Conservation (phyloP, 306 rosid genomes). For the Malus domestica region DNA sequence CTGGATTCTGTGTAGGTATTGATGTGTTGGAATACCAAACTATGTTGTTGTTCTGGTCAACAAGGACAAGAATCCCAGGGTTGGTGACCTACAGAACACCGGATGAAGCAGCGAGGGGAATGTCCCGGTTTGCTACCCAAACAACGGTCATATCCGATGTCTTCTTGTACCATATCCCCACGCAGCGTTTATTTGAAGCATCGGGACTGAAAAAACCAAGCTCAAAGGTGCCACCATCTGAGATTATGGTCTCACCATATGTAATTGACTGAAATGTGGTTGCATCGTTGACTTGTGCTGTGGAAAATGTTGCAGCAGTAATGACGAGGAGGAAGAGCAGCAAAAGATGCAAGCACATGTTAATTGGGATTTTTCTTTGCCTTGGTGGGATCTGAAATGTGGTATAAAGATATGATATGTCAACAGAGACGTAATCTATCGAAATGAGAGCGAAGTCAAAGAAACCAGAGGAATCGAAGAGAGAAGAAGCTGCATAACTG, state of each 20-base stretch:
- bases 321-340: too few species aligned
- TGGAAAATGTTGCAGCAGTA: too few species aligned
- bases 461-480: too few species aligned
- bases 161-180: conserved; percentile 17
- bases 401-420: too few species aligned
- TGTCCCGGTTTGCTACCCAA: conserved; percentile 15
- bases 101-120: not conserved
- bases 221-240: not conserved
- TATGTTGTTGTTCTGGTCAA: conserved; percentile 5
- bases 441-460: too few species aligned
- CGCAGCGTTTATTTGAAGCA: not conserved
- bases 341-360: too few species aligned
- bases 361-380: too few species aligned
- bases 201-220: conserved; percentile 14
- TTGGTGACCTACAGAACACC: conserved; percentile 4
- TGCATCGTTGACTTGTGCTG: too few species aligned
- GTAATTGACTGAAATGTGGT: not conserved
- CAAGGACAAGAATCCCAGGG: conserved; percentile 8
- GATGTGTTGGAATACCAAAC: conserved; percentile 41
- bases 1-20: not conserved
- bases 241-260: not conserved
- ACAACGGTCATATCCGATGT: not conserved
- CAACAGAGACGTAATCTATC: too few species aligned
- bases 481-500: too few species aligned
- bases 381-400: too few species aligned